Conservation (phyloP, 805 yeast genomes). For the Wickerhamiella lipophila region DNA sequence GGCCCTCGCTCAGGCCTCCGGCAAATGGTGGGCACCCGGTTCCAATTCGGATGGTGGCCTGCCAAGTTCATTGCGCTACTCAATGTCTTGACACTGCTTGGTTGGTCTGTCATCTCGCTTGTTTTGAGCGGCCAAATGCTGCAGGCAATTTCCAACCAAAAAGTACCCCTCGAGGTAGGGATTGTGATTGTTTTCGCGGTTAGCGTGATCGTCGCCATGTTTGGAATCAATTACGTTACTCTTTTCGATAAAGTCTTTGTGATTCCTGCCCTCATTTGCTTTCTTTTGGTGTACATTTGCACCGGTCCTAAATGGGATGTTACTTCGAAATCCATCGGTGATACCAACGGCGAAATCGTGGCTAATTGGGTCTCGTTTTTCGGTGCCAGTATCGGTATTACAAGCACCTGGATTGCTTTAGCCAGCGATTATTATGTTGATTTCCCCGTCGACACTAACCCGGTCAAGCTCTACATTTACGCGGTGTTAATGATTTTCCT, state of each 20-base stretch:
- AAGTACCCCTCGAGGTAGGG: constrained; percentile 60
- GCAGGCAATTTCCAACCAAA: constrained; percentile 49
- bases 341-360: constrained; percentile 32
- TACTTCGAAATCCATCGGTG: constrained; percentile 29
- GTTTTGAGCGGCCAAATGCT: constrained; percentile 82
- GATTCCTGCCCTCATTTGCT: constrained; percentile 54
- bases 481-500: constrained; percentile 55
- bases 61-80: constrained; percentile 64
- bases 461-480: constrained; percentile 39
- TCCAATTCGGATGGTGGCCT: constrained; percentile 74
- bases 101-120: constrained; percentile 91
- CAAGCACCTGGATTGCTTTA: constrained; percentile 81
- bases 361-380: constrained; percentile 69
- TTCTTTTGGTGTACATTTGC: constrained; percentile 51
- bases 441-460: constrained; percentile 60
- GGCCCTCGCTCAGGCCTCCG: constrained; percentile 87
- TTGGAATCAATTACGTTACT: constrained; percentile 64
- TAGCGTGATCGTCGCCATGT: constrained; percentile 55
- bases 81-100: constrained; percentile 62
- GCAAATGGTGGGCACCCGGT: constrained; percentile 75
- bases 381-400: constrained; percentile 59
- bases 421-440: constrained; percentile 76
- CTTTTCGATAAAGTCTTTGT: constrained; percentile 56
- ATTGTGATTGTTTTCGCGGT: constrained; percentile 54
- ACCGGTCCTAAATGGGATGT: constrained; percentile 25